Base-by-base conservation (phyloP, 495 filamentous ascomycete species). In the Penicillium parvum region DNA sequence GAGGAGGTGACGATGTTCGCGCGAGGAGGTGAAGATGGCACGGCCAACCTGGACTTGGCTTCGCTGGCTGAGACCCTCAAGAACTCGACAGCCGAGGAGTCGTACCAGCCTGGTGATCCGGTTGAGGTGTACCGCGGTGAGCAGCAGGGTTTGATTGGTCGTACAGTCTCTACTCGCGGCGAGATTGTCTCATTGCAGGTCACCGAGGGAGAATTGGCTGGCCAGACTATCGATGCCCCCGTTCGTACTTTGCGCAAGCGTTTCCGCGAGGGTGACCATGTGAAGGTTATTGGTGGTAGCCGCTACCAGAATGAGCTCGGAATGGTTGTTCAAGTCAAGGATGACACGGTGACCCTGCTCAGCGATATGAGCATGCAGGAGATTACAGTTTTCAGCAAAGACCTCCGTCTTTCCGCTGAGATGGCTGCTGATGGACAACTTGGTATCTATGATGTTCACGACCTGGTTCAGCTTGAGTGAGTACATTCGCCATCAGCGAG, bases 321-420 rank as follows among this genome's bases (percentile, higher is more conserved):
- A 55, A 95, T 96, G 85, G 90, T 99, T 9, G 87, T 96, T 32
- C 84, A 87, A 60, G 92, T 96, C 47, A 82, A 79, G 45, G 85
- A 90, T 20, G 94, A 97, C 60, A 80, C 83, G 15, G 90, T 99
- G 32, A 97, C 94, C 1, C 66, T 99, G 39, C 67, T 97, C 20
- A 94, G 84, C 39, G 94, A 99, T 65, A 83, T 90, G 53, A 90
- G 76, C 38, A 89, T 90, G 66, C 81, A 83, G 39, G 94, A 97
- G 62, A 87, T 99, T 45, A 96, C 90, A 0, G 91, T 99, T 2
- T 99, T 99, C 69, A 96, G 90, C 66, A 96, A 95, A 55, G 94
- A 99, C 63, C 72, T 99, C 26, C 78, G 92, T 43, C 85, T 95
- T 61, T 92, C 94, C 28, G 85, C 83, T 32, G 92, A 99, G 52